Evolutionary conservation across 257 asterid genomes (phyloP).

Genomic region (Solanum arcanum): DNA sequence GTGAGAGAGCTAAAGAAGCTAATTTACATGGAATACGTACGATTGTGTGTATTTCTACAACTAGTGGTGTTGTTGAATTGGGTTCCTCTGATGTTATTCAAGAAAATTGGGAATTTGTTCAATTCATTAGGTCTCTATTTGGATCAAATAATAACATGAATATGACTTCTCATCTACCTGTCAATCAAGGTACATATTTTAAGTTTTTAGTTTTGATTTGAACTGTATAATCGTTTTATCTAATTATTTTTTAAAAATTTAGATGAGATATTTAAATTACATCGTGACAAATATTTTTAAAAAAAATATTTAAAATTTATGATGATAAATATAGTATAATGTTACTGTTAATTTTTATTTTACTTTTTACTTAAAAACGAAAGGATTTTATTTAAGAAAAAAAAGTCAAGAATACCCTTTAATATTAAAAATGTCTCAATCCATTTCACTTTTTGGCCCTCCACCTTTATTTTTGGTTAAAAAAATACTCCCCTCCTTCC

Average conservation of each 20-base stretch:
- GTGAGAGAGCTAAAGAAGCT: constrained; percentile 35
- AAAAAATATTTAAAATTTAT: not conserved
- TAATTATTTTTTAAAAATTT: not conserved
- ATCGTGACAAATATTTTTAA: too few species aligned
- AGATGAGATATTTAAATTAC: not conserved
- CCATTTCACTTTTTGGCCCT: too few species aligned
- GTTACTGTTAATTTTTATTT: too few species aligned
- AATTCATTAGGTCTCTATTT: not conserved
- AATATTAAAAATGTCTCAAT: too few species aligned
- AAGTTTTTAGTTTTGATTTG: too few species aligned
- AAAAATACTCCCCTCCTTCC: too few species aligned
- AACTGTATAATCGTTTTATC: not conserved
- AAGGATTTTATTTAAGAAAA: too few species aligned
- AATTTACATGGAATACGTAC: constrained; percentile 23
- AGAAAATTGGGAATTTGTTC: constrained; percentile 14
- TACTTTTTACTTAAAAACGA: too few species aligned
- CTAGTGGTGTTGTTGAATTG: constrained; percentile 23
- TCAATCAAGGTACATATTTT: not conserved
- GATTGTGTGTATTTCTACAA: constrained; percentile 16
- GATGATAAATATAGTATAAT: not conserved
- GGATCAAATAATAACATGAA: not conserved
- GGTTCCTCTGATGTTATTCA: constrained; percentile 23
- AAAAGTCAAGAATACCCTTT: too few species aligned
- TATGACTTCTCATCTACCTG: not conserved
- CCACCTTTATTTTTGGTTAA: too few species aligned